Conservation (phyloP, 148 eudicot genomes). For the Suaeda aralocaspica region DNA sequence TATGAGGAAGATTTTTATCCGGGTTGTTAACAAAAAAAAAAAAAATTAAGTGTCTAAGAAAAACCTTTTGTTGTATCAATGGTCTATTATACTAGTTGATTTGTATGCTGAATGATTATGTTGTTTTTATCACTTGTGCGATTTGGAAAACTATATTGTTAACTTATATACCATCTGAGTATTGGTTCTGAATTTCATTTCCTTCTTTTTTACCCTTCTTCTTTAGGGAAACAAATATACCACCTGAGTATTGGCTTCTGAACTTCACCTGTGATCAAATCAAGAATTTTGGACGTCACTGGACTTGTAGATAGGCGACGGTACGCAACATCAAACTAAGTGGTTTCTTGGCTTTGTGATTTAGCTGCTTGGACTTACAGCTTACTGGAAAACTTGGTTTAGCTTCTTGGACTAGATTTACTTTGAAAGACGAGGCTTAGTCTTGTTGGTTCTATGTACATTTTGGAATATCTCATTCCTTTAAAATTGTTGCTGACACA, state of each 20-base stretch:
- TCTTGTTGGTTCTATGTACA: not conserved
- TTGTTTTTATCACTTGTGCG: not conserved
- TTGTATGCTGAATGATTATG: too few relatives aligned
- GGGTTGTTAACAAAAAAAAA: too few relatives aligned
- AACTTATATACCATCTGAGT: not conserved
- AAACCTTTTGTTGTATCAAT: too few relatives aligned
- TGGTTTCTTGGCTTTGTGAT: not conserved
- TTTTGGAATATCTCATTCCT: too few relatives aligned
- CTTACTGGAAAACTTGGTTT: not conserved
- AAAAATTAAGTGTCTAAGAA: too few relatives aligned
- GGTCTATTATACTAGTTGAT: too few relatives aligned
- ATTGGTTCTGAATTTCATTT: not conserved
- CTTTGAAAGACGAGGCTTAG: not conserved
- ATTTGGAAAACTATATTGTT: not conserved
- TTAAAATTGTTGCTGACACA: too few relatives aligned
- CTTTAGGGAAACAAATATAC: slow-evolving; percentile 15
- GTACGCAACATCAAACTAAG: slow-evolving; percentile 3
- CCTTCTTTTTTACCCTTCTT: not conserved
- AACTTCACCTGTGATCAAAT: slow-evolving; percentile 12
- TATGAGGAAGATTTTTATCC: too few relatives aligned
- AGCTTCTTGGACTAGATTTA: not conserved
- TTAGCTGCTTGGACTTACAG: not conserved
- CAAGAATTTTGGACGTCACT: slow-evolving; percentile 18
- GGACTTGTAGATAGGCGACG: slow-evolving; percentile 17
- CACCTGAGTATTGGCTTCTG: too few relatives aligned